Conservation (phyloP, 306 rosid species). For the Luffa aegyptiaca region DNA sequence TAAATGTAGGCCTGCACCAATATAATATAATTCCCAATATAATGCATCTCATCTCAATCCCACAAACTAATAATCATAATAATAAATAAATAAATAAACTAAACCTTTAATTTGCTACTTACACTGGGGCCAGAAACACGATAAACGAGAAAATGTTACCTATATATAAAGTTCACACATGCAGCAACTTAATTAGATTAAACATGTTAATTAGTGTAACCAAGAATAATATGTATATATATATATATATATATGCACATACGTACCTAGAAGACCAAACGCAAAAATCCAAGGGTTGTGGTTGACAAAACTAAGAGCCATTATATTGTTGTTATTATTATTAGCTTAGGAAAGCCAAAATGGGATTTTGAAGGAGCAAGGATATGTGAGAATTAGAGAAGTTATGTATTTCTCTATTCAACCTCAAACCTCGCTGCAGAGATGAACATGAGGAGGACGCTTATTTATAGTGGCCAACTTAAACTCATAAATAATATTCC, state of each 20-base stretch:
- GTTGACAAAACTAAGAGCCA: slow-evolving; percentile 14
- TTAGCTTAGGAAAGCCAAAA: background rate
- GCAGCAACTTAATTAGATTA: no score
- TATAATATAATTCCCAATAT: no score
- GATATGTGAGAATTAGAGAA: background rate
- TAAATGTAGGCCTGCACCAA: slow-evolving; percentile 69
- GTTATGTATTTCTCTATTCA: background rate
- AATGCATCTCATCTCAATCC: no score
- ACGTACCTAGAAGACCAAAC: slow-evolving; percentile 65
- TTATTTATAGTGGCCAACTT: background rate
- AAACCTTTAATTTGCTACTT: slow-evolving; percentile 16
- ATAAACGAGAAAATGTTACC: slow-evolving; percentile 70
- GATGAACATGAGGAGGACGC: background rate
- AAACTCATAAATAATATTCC: background rate
- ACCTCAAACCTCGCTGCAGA: background rate
- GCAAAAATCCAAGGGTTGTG: slow-evolving; percentile 27
- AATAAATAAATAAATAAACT: no score
- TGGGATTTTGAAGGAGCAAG: background rate
- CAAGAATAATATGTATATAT: no score
- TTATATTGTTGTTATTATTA: background rate
- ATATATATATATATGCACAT: background rate
- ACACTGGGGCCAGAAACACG: slow-evolving; percentile 86
- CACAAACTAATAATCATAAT: no score
- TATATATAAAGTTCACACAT: background rate
- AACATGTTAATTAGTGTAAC: no score